Conservation (phyloP, 495 filamentous ascomycete genomes). For the Mytilinidion resinicola region DNA sequence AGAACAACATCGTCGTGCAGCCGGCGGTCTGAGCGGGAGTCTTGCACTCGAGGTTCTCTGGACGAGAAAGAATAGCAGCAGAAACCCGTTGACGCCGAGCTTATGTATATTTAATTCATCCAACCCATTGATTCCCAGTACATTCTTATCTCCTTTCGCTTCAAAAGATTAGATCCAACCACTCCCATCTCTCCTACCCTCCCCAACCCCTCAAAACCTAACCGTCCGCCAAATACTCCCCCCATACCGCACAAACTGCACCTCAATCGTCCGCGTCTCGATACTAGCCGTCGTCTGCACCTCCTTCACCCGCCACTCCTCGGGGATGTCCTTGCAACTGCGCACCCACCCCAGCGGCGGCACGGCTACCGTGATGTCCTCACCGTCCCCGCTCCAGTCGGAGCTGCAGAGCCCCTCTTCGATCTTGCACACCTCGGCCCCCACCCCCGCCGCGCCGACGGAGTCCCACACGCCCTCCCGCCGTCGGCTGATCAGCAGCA, state of each 20-base stretch:
- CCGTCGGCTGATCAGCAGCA: conserved; percentile 19
- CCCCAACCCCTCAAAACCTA: no score
- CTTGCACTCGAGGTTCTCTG: no score
- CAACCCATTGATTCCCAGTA: no score
- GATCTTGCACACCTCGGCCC: conserved; percentile 13
- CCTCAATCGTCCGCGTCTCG: background rate
- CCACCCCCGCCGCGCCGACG: conserved; percentile 22
- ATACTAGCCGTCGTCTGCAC: background rate
- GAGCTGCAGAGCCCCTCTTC: conserved; percentile 18
- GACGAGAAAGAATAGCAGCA: no score
- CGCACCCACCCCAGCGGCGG: background rate
- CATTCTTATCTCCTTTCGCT: no score
- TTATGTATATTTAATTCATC: no score
- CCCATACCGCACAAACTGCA: background rate
- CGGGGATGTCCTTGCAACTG: background rate
- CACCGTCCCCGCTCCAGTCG: no score
- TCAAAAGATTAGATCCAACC: no score
- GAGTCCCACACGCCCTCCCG: conserved; percentile 28
- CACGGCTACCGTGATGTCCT: no score
- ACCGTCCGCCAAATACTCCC: background rate
- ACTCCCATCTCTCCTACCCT: no score
- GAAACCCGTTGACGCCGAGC: no score
- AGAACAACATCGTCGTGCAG: conserved; percentile 16
- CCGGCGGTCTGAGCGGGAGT: no score
- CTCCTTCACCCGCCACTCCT: background rate